Percentiles rank a stretch among this genome's conserved stretches.
phyloP scores from a whole-genome alignment of 345 rosid species.

The Brassica carinata region DNA sequence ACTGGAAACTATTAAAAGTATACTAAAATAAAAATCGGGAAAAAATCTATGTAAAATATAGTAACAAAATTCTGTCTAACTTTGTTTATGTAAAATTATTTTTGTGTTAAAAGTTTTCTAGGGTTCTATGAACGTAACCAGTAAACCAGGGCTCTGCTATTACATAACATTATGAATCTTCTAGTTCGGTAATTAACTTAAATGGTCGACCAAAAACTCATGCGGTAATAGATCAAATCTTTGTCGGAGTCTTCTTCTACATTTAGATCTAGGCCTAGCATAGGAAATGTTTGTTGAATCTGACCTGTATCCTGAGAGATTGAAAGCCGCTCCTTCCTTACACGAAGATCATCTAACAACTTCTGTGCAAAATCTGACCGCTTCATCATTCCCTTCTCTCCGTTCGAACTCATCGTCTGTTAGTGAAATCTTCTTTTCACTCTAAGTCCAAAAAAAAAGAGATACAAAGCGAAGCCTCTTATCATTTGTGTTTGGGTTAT shows the following conservation, averaged over 20 bases:
- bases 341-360: constrained; percentile 83
- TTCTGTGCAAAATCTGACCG: constrained; percentile 91
- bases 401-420: constrained; percentile 27
- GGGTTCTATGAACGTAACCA: neutral
- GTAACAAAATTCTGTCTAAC: neutral
- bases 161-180: neutral
- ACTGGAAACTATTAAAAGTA: neutral
- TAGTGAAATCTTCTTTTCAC: neutral
- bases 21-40: neutral
- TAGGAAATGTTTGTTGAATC: constrained; percentile 6
- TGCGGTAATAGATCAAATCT: neutral
- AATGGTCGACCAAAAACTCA: neutral
- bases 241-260: neutral
- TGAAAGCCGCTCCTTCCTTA: constrained; percentile 74
- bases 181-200: neutral
- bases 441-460: neutral
- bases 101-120: neutral
- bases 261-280: neutral
- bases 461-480: constrained; percentile 11
- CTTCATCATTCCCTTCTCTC: constrained; percentile 60
- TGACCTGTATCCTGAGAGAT: constrained; percentile 60
- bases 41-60: too few relatives aligned
- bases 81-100: neutral
- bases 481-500: constrained; percentile 19
- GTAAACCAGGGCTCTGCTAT: neutral